Percentiles rank a stretch among this genome's conserved stretches.
phyloP scores from a whole-genome alignment of 2,329 filamentous ascomycete genomes.

The Sodiomyces alkalinus region DNA sequence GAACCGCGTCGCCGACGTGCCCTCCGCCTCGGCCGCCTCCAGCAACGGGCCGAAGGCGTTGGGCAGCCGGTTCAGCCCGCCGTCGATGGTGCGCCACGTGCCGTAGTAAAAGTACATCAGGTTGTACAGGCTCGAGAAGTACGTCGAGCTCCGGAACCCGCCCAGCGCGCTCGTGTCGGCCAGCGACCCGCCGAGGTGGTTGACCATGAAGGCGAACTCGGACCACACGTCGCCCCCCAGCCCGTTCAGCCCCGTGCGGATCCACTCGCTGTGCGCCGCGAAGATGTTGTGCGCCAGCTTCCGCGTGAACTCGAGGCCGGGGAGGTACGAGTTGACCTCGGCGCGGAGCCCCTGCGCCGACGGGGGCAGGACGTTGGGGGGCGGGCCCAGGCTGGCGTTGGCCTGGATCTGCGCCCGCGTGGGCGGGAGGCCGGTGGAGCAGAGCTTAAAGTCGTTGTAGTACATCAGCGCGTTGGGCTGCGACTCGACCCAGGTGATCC shows the following conservation, averaged over 20 bases:
- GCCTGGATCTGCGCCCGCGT: conserved; percentile 29
- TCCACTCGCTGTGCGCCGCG: conserved; percentile 24
- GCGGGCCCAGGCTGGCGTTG: conserved; percentile 23
- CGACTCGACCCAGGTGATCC: conserved; percentile 46
- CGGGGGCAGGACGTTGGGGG: conserved; percentile 16
- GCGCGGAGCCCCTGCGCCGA: conserved; percentile 19
- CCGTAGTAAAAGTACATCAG: conserved; percentile 43
- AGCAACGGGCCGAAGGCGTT: conserved; percentile 47
- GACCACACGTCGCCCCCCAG: conserved; percentile 47
- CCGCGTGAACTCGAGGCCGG: conserved; percentile 18
- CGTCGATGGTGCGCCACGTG: conserved; percentile 49
- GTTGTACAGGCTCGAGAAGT: conserved; percentile 39
- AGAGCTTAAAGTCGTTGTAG: conserved; percentile 28
- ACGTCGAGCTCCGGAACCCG: conserved; percentile 19
- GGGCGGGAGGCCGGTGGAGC: conserved; percentile 36
- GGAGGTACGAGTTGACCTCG: conserved; percentile 20
- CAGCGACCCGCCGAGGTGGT: conserved; percentile 36
- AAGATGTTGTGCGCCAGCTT: conserved; percentile 26
- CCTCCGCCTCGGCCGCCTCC: conserved; percentile 23
- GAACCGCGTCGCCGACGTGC: conserved; percentile 35
- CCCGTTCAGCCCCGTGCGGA: conserved; percentile 19
- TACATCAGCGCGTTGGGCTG: conserved; percentile 38
- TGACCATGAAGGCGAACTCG: conserved; percentile 46
- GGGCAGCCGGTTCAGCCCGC: conserved; percentile 39
- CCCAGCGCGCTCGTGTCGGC: conserved; percentile 33